Conservation (phyloP, 768 basidiomycete species). For the Mycena venus region DNA sequence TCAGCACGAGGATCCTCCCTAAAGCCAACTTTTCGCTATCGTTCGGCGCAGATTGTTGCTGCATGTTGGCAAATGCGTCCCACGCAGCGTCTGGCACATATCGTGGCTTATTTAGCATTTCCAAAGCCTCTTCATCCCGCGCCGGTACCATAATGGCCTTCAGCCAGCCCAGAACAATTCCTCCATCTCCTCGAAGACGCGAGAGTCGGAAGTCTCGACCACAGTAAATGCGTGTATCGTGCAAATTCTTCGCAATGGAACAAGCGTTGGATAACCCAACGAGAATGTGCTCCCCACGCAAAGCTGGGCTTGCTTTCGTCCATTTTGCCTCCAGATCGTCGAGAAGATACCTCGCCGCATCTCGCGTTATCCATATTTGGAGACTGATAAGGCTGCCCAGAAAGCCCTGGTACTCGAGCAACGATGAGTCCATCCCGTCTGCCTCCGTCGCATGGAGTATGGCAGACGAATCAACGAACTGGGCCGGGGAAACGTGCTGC, state of each 20-base stretch:
- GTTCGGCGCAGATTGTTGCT: neutral
- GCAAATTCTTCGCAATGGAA: slow-evolving; percentile 29
- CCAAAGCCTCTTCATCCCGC: neutral
- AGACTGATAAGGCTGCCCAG: neutral
- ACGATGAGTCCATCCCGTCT: neutral
- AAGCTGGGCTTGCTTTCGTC: slow-evolving; percentile 2
- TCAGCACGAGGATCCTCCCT: slow-evolving; percentile 15
- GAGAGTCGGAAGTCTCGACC: slow-evolving; percentile 16
- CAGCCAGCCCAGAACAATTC: slow-evolving; percentile 16
- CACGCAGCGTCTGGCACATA: slow-evolving; percentile 30
- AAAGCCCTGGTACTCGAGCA: slow-evolving; percentile 1
- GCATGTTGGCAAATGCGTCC: slow-evolving; percentile 9
- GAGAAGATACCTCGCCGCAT: neutral
- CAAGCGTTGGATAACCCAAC: slow-evolving; percentile 26
- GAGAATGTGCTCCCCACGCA: slow-evolving; percentile 31
- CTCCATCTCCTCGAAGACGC: slow-evolving; percentile 3
- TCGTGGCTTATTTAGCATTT: slow-evolving; percentile 19
- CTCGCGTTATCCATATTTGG: neutral
- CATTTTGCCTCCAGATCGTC: slow-evolving; percentile 19
- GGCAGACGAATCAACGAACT: neutral
- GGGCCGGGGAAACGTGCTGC: neutral
- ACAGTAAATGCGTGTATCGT: slow-evolving; percentile 30
- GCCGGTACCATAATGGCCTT: slow-evolving; percentile 10
- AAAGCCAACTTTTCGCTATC: slow-evolving; percentile 29
- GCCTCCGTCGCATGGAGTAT: neutral